These are phyloP conservation scores for Aspergillus arachidicola DNA, from an alignment of 2,329 filamentous ascomycete species.

Conservation along the genomic window DNA sequence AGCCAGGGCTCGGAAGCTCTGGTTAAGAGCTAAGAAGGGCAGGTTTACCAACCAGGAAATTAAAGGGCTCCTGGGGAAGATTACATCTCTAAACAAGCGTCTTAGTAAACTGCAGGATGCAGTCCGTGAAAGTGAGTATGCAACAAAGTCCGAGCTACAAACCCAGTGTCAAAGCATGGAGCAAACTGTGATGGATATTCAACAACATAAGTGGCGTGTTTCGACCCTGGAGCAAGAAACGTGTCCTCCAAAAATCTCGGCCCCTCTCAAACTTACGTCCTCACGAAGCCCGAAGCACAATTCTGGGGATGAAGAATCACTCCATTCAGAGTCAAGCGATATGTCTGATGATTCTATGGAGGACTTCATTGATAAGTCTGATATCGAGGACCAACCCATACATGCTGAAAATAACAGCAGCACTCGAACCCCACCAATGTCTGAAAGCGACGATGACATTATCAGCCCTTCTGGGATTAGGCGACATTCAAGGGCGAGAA, in stretches of 20 bases:
- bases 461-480: constrained; percentile 24
- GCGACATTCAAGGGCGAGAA: constrained; percentile 15
- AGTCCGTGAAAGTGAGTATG: constrained; percentile 56
- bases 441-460: constrained; percentile 28
- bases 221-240: constrained; percentile 40
- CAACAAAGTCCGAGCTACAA: constrained; percentile 56
- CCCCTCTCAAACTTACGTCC: constrained; percentile 16
- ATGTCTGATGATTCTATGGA: constrained; percentile 20
- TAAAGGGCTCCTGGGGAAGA: constrained; percentile 44
- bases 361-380: constrained; percentile 35
- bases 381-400: not conserved
- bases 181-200: constrained; percentile 63
- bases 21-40: constrained; percentile 57
- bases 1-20: constrained; percentile 61
- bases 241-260: constrained; percentile 31
- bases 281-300: constrained; percentile 4
- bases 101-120: constrained; percentile 59
- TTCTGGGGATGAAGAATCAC: constrained; percentile 36
- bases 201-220: constrained; percentile 48
- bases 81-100: constrained; percentile 52
- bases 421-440: constrained; percentile 11
- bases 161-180: constrained; percentile 64
- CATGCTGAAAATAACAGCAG: not conserved
- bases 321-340: constrained; percentile 33
- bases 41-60: constrained; percentile 48